Evolutionary conservation across 805 yeast genomes (phyloP), one percentile per base, ranked within the genome.

Genomic region (Saturnispora besseyi): DNA sequence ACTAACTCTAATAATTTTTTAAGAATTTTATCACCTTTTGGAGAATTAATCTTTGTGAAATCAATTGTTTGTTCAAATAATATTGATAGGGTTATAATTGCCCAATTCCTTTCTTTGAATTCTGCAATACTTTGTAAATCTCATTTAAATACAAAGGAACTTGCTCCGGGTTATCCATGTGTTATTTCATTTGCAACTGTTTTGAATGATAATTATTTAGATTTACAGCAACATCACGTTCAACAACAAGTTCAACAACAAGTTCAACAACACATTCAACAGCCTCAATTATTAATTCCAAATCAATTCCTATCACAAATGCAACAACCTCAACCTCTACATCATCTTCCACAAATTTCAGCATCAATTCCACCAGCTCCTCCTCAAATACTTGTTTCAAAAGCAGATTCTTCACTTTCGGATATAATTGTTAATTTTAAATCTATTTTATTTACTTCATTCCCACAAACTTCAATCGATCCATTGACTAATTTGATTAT

Each of bases 171-270:
- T 3, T 73, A 78, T 26, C 79, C 84, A 15, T 79, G 93, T 62
- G 71, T 79, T 37, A 87, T 88, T 36, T 87, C 90, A 0, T 93
- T 88, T 73, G 97, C 96, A 3, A 86, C 84, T 59, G 77, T 88
- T 31, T 51, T 65, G 29, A 50, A 47, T 29, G n/a, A 29, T 29
- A 29, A 36, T 21, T 28, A 37, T 13, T 30, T 36, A 4, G 29
- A 45, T 28, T 11, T 24, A 11, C 48, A 28, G 13, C 32, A 22
- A 13, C 50, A 45, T 41, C 46, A 24, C 13, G 45, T 41, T 11
- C 34, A 24, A 6, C 29, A 48, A 38, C 30, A 42, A 24, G 37
- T 29, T 28, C 24, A 3, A 29, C 22, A 18, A 38, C 30, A 42
- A 24, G 37, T 29, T 28, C 24, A 3, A 29, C 22, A 18, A 18